A percentile compares a stretch with the other conserved stretches of the same genome.
Evolutionary conservation across 495 filamentous ascomycete species (phyloP).

Genomic region (Trichoderma virens): DNA sequence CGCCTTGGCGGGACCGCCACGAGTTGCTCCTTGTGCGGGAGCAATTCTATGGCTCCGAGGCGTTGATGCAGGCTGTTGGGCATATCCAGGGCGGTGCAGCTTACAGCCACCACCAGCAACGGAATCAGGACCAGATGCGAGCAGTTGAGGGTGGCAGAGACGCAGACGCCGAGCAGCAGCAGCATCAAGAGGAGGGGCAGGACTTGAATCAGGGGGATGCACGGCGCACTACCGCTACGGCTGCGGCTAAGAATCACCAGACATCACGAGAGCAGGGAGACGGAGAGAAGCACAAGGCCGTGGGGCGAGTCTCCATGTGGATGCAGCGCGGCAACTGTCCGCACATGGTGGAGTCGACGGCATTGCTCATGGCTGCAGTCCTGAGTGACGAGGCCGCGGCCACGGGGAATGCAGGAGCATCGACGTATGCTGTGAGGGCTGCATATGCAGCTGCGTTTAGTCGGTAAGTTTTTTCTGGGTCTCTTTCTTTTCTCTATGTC

Average conservation of each 20-base stretch:
- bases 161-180: neutral
- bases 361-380: constrained; percentile 64
- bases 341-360: constrained; percentile 75
- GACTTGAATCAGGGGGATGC: constrained; percentile 13
- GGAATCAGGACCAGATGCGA: too few relatives aligned
- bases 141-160: neutral
- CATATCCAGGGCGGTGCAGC: neutral
- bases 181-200: constrained; percentile 10
- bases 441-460: constrained; percentile 42
- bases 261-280: constrained; percentile 2
- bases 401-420: constrained; percentile 21
- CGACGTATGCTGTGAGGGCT: constrained; percentile 34
- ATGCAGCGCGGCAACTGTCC: constrained; percentile 66
- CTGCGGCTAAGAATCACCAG: neutral
- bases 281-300: constrained; percentile 27
- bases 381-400: constrained; percentile 53
- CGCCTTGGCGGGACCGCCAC: constrained; percentile 62
- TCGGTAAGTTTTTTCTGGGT: constrained; percentile 28
- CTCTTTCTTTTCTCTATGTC: neutral
- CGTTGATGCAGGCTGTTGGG: neutral
- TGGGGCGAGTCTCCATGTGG: constrained; percentile 46
- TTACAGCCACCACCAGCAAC: neutral
- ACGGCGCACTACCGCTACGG: constrained; percentile 15
- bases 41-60: constrained; percentile 48
- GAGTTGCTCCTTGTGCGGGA: constrained; percentile 60